phyloP scores from a whole-genome alignment of 2,329 filamentous ascomycete species.

The Raffaelea ambrosiae region DNA sequence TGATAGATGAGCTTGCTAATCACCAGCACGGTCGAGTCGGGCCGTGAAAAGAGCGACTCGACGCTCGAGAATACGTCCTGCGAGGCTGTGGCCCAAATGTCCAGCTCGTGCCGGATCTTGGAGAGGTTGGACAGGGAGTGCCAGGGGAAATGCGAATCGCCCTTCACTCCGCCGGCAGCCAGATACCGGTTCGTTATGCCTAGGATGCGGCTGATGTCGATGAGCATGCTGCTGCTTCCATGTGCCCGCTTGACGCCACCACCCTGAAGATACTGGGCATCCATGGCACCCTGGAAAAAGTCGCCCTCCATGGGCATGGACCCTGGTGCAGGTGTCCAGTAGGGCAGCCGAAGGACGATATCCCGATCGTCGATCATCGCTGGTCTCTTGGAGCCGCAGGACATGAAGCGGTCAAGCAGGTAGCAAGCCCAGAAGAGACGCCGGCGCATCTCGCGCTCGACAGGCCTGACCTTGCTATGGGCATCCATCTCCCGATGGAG shows the following conservation, averaged over 20 bases:
- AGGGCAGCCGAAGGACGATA: constrained; percentile 66
- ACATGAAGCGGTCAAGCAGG: constrained; percentile 73
- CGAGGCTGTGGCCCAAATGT: constrained; percentile 76
- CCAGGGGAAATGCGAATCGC: constrained; percentile 87
- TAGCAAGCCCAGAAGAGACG: constrained; percentile 89
- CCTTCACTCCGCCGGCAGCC: constrained; percentile 77
- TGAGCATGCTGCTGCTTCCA: constrained; percentile 70
- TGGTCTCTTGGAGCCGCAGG: constrained; percentile 72
- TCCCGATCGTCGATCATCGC: constrained; percentile 72
- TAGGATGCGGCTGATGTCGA: constrained; percentile 75
- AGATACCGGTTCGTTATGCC: constrained; percentile 79
- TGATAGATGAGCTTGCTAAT: constrained; percentile 84
- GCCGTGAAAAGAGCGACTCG: constrained; percentile 65
- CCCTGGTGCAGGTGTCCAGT: constrained; percentile 57
- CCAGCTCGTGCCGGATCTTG: constrained; percentile 76
- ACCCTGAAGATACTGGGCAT: constrained; percentile 63
- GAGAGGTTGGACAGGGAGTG: constrained; percentile 78
- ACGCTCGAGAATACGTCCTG: constrained; percentile 71
- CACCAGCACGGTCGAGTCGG: constrained; percentile 69
- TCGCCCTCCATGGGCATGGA: constrained; percentile 64
- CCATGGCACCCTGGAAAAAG: constrained; percentile 72
- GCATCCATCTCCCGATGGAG: constrained; percentile 67
- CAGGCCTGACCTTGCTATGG: constrained; percentile 50
- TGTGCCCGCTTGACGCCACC: constrained; percentile 58
- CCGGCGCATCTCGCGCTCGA: constrained; percentile 67